phyloP scores from a whole-genome alignment of 176 grass and related monocot genomes.

The Hyparrhenia diplandra region DNA sequence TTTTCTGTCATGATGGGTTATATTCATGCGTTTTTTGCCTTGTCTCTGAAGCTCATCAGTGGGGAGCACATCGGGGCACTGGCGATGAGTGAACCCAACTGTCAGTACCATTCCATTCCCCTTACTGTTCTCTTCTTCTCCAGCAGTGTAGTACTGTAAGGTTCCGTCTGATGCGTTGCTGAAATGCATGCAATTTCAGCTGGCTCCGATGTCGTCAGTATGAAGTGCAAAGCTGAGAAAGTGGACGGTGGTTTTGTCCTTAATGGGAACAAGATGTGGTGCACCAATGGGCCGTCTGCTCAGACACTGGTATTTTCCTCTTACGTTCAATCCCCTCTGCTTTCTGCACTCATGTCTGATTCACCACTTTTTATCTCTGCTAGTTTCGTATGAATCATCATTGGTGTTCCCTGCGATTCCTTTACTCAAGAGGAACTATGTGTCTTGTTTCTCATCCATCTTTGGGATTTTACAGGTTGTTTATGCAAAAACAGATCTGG shows the following conservation, averaged over 20 bases:
- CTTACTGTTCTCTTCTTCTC: neutral
- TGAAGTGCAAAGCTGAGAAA: slow-evolving; percentile 94
- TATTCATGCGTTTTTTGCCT: slow-evolving; percentile 19
- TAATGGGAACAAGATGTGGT: slow-evolving; percentile 99
- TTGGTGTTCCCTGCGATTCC: neutral
- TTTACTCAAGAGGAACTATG: neutral
- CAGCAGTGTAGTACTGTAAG: neutral
- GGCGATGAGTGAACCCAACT: slow-evolving; percentile 95
- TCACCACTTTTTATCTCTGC: neutral
- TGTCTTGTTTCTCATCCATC: slow-evolving; percentile 11
- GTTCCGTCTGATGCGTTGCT: neutral
- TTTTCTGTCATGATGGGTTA: neutral
- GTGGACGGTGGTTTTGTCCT: slow-evolving; percentile 86
- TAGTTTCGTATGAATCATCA: neutral
- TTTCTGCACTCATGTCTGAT: neutral
- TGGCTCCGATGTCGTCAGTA: slow-evolving; percentile 96
- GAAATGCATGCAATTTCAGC: slow-evolving; percentile 39
- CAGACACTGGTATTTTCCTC: slow-evolving; percentile 65
- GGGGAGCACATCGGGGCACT: slow-evolving; percentile 90
- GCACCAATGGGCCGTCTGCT: slow-evolving; percentile 90
- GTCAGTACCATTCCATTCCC: slow-evolving; percentile 30
- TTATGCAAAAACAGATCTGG: slow-evolving; percentile 89
- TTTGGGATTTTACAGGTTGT: slow-evolving; percentile 69
- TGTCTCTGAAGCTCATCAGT: slow-evolving; percentile 73
- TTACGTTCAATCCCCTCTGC: neutral